These are phyloP conservation scores for Agrocybe praecox DNA, from an alignment of 768 basidiomycete species.

Conservation along the genomic window DNA sequence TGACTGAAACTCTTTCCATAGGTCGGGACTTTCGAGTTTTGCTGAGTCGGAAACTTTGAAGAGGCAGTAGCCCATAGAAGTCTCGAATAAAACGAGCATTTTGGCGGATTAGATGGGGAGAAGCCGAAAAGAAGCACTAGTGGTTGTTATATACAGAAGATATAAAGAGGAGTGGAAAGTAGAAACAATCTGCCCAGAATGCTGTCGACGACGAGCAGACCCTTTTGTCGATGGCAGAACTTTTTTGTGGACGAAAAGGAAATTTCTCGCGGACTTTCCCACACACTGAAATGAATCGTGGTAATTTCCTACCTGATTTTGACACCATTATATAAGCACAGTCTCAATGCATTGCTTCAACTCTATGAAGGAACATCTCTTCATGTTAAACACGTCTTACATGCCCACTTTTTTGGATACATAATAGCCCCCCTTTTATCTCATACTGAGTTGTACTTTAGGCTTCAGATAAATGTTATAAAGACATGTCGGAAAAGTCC, in stretches of 20 bases:
- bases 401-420: too few species aligned
- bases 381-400: too few species aligned
- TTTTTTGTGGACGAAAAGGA: conserved; percentile 28
- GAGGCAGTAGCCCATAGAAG: conserved; percentile 94
- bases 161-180: background rate
- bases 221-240: conserved; percentile 14
- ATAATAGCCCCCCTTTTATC: too few species aligned
- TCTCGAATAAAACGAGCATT: conserved; percentile 98
- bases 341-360: too few species aligned
- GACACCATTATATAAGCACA: background rate
- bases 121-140: conserved; percentile 1
- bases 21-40: conserved; percentile 82
- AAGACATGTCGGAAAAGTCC: too few species aligned
- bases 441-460: too few species aligned
- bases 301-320: conserved; percentile 20
- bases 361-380: too few species aligned
- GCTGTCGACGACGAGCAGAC: conserved; percentile 22
- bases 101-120: conserved; percentile 19
- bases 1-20: conserved; percentile 92
- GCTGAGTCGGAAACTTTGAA: conserved; percentile 93
- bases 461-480: too few species aligned
- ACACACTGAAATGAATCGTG: conserved; percentile 25
- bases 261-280: conserved; percentile 31
- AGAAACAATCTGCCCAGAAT: conserved; percentile 11
- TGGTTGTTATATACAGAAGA: background rate